Evolutionary conservation across 2,329 filamentous ascomycete genomes (phyloP), one percentile per base, ranked within the genome.

Genomic region (Xylaria sp.): DNA sequence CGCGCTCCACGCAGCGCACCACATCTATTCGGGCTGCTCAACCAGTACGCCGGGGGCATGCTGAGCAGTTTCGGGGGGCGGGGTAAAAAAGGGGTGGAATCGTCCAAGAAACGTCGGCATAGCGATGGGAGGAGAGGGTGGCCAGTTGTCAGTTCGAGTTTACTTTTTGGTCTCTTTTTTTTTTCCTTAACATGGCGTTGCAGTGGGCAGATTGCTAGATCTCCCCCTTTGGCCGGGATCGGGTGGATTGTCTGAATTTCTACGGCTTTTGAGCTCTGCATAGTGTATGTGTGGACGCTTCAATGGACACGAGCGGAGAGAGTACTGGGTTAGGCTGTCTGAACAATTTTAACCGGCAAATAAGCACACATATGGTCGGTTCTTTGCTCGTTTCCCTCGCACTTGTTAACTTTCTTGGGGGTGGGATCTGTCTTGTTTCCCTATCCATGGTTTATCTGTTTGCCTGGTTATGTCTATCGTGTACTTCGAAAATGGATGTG

Each of bases 251-350:
- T 58, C n/a, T 55, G n/a, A 15, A 40, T 49, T 58, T 46, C 38
- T 43, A 33, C 54, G 27, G 13, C 15, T 47, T 54, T 40, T n/a
- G 15, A 53, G 54, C 46, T 47, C 53, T 48, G 6, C 37, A 33
- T 31, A 56, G 5, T 9, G n/a, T 29, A 21, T 25, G 37, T 37
- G 57, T 56, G 38, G 43, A 61, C 29, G 43, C 47, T 56, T 60
- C 48, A 57, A 48, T 25, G 53, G 61, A 54, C 23, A 51, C 49
- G 25, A 25, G 35, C 31, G 27, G 53, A 29, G 38, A 31, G 54
- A 47, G 49, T 48, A 57, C 57, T 47, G 53, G 61, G 63, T 63
- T 62, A 51, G 63, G 63, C 56, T 63, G 60, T 65, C 63, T 65
- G 56, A 58, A 57, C 43, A 54, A 55, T 40, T 54, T 60, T 35